A percentile compares a stretch with the other conserved stretches of the same genome.
Evolutionary conservation across 2,329 filamentous ascomycete species (phyloP).

Genomic region (Penicillium decumbens): DNA sequence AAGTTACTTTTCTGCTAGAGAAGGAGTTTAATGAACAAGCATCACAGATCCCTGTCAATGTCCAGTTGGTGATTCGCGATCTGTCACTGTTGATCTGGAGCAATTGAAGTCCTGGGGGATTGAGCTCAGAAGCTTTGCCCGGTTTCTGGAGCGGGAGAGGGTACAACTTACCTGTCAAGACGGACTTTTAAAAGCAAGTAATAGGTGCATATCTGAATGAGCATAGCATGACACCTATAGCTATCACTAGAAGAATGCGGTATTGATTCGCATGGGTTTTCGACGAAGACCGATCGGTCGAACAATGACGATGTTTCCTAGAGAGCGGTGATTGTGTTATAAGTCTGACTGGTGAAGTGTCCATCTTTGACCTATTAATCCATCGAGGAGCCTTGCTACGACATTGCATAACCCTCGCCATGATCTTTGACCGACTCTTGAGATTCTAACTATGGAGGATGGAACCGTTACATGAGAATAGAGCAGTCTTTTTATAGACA

Average conservation of each 20-base stretch:
- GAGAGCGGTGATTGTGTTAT: too few relatives aligned
- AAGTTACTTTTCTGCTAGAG: slow-evolving; percentile 39
- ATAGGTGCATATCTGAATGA: too few relatives aligned
- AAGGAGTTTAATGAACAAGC: slow-evolving; percentile 39
- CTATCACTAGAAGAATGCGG: too few relatives aligned
- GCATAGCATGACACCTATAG: too few relatives aligned
- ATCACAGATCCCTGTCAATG: slow-evolving; percentile 34
- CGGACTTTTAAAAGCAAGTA: too few relatives aligned
- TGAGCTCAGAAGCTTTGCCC: slow-evolving; percentile 42
- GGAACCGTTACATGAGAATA: neutral
- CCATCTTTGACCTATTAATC: neutral
- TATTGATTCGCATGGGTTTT: too few relatives aligned
- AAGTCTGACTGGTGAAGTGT: neutral
- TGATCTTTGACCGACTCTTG: neutral
- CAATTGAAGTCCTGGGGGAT: slow-evolving; percentile 38
- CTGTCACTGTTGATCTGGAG: slow-evolving; percentile 34
- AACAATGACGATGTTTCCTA: too few relatives aligned
- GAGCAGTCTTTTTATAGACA: neutral
- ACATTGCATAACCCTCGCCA: too few relatives aligned
- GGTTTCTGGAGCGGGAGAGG: slow-evolving; percentile 44
- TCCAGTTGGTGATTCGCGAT: slow-evolving; percentile 39
- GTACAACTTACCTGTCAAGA: slow-evolving; percentile 11
- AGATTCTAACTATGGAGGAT: neutral
- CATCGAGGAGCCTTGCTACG: neutral
- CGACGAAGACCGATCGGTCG: too few relatives aligned